A percentile compares a stretch with the other conserved stretches of the same genome.
phyloP scores from a whole-genome alignment of 129 eudicot species.

The Arctium minus region DNA sequence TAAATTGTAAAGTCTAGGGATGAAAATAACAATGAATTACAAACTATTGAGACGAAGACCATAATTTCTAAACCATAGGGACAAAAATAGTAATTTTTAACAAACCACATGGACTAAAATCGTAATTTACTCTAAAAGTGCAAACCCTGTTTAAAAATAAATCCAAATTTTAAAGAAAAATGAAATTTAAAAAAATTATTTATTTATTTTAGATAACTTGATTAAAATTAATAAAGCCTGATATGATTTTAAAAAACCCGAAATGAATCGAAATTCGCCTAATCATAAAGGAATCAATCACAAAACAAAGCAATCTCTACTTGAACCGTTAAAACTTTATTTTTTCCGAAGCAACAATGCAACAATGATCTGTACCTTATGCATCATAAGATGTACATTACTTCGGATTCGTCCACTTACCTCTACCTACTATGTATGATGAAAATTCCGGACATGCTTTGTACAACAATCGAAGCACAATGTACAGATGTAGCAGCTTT shows the following conservation, averaged over 20 bases:
- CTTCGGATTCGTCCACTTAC: not conserved
- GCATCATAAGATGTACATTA: not conserved
- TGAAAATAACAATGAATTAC: too few relatives aligned
- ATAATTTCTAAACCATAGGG: too few relatives aligned
- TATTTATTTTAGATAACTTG: too few relatives aligned
- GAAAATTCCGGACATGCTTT: not conserved
- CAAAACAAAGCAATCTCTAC: not conserved
- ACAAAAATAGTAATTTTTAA: too few relatives aligned
- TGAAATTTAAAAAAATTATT: too few relatives aligned
- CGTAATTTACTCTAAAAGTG: too few relatives aligned
- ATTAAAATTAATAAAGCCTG: too few relatives aligned
- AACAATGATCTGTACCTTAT: not conserved
- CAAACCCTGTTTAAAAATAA: too few relatives aligned
- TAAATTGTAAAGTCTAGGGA: too few relatives aligned
- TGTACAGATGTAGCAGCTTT: conserved; percentile 19
- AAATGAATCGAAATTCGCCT: not conserved
- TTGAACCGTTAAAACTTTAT: not conserved
- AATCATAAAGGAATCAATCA: not conserved
- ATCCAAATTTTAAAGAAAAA: too few relatives aligned
- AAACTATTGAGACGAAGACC: too few relatives aligned
- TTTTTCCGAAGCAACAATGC: not conserved
- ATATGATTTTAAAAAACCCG: too few relatives aligned
- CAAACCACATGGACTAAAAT: not conserved
- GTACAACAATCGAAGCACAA: not conserved
- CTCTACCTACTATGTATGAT: not conserved